Conservation (phyloP, 2,329 filamentous ascomycete genomes). For the Aquanectria penicillioides region DNA sequence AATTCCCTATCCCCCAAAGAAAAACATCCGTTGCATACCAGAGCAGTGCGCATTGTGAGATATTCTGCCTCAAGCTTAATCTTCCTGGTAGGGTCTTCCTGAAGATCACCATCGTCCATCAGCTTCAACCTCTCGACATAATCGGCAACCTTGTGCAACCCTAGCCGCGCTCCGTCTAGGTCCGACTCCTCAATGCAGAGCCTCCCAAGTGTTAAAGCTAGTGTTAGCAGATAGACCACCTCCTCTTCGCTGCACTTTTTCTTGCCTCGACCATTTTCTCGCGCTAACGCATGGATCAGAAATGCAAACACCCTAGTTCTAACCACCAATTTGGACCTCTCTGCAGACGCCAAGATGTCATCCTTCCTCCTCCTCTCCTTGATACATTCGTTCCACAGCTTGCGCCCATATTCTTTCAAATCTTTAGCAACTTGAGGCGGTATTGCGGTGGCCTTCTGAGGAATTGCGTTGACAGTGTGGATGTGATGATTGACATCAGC, state of each 20-base stretch:
- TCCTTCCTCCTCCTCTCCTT: slow-evolving; percentile 52
- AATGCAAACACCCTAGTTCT: slow-evolving; percentile 69
- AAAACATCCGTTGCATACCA: slow-evolving; percentile 61
- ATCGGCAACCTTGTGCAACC: slow-evolving; percentile 71
- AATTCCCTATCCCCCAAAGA: slow-evolving; percentile 29
- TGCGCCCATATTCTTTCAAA: slow-evolving; percentile 66
- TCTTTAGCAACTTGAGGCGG: slow-evolving; percentile 42
- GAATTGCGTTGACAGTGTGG: slow-evolving; percentile 30
- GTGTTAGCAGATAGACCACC: slow-evolving; percentile 68
- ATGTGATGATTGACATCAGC: slow-evolving; percentile 44
- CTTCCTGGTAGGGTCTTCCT: slow-evolving; percentile 8
- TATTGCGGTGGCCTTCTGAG: neutral
- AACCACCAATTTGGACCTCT: slow-evolving; percentile 46
- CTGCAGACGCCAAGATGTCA: slow-evolving; percentile 31
- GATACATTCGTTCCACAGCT: slow-evolving; percentile 75
- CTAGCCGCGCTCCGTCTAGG: slow-evolving; percentile 65
- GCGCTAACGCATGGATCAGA: slow-evolving; percentile 69
- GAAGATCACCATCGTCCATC: neutral
- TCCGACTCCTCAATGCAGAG: slow-evolving; percentile 60
- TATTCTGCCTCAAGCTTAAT: slow-evolving; percentile 67
- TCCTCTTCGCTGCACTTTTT: slow-evolving; percentile 46
- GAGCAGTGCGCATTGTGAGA: slow-evolving; percentile 69
- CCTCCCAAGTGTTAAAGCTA: slow-evolving; percentile 74
- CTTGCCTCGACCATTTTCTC: slow-evolving; percentile 45
- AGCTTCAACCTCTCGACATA: slow-evolving; percentile 52